Evolutionary conservation across 306 rosid genomes (phyloP), one percentile per base, ranked within the genome.

Genomic region (Inga laurina): DNA sequence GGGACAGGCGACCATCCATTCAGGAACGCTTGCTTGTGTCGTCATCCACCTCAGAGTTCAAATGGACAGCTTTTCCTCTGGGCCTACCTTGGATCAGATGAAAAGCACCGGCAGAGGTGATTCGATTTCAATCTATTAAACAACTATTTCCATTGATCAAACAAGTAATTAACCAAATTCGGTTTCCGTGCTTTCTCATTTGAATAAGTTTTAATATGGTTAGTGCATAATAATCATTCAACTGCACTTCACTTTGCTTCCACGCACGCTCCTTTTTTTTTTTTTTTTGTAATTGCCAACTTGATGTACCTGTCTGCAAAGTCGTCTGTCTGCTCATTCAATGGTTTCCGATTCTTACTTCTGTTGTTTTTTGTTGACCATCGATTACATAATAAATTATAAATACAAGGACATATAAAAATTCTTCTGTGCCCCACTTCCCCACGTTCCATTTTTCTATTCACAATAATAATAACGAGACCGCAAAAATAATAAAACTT

Each of bases 21-120:
- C 10, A 8, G 3, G 24, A 35, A 67, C 4, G 54, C 45, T 39
- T 21, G 37, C 30, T 67, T 68, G 22, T 56, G 44, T 76, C 56
- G 49, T 48, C 43, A 22, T 43, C 32, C 75, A 12, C 11, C 85
- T 54, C 27, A 76, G 56, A 52, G n/a, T 75, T 48, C 67, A 81
- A 74, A 15, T 59, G 44, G 11, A 48, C 13, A 6, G 51, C 24
- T 45, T 69, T 56, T 32, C 10, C 22, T 83, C 22, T 24, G 83
- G 79, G 49, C 76, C 79, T 64, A 83, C 78, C 34, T 34, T 32
- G 8, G 39, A 21, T 34, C 75, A 10, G 75, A 61, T 59, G 75
- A n/a, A 70, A 30, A 16, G 73, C 18, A 22, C 67, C 12, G 64
- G 30, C 24, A 21, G 27, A 21, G 64, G 64, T 11, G 64, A 12